A percentile compares a stretch with the other conserved stretches of the same genome.
phyloP scores from a whole-genome alignment of 1,139 yeast species.

The Yamadazyma kanchanaburiensis region DNA sequence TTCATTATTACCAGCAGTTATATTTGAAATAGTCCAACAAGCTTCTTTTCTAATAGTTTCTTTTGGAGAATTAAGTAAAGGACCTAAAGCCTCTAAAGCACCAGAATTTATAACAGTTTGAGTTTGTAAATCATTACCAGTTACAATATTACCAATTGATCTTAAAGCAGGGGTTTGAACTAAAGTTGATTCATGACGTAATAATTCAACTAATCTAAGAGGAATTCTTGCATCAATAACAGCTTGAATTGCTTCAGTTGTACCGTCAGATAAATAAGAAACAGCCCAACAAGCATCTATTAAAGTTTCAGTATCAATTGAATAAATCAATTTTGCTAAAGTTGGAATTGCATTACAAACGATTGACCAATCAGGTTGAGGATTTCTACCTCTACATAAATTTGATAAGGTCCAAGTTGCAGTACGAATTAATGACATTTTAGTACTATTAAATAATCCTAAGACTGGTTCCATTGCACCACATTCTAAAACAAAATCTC shows the following conservation, averaged over 20 bases:
- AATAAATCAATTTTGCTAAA: constrained; percentile 83
- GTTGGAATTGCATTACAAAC: constrained; percentile 90
- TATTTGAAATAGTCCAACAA: constrained; percentile 97
- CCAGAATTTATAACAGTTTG: constrained; percentile 94
- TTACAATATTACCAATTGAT: constrained; percentile 96
- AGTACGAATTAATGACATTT: constrained; percentile 86
- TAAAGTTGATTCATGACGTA: constrained; percentile 75
- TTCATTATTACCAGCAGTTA: constrained; percentile 93
- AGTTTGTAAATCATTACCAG: constrained; percentile 94
- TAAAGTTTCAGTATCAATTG: constrained; percentile 87
- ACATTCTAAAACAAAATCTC: constrained; percentile 82
- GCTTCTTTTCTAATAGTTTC: constrained; percentile 96
- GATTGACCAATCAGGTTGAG: constrained; percentile 91
- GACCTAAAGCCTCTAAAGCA: constrained; percentile 80
- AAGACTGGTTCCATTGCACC: constrained; percentile 90
- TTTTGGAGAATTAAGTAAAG: constrained; percentile 77
- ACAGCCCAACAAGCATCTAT: constrained; percentile 99
- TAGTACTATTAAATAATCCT: constrained; percentile 71
- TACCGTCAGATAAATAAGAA: constrained; percentile 89
- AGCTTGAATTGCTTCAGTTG: constrained; percentile 90
- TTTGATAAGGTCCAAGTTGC: constrained; percentile 98
- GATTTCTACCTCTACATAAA: constrained; percentile 93
- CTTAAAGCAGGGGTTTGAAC: constrained; percentile 97
- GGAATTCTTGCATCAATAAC: constrained; percentile 97
- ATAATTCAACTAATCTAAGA: constrained; percentile 84